These are phyloP conservation scores for Chaetoceros muelleri DNA, from an alignment of 108 stramenopile species.

Conservation along the genomic window DNA sequence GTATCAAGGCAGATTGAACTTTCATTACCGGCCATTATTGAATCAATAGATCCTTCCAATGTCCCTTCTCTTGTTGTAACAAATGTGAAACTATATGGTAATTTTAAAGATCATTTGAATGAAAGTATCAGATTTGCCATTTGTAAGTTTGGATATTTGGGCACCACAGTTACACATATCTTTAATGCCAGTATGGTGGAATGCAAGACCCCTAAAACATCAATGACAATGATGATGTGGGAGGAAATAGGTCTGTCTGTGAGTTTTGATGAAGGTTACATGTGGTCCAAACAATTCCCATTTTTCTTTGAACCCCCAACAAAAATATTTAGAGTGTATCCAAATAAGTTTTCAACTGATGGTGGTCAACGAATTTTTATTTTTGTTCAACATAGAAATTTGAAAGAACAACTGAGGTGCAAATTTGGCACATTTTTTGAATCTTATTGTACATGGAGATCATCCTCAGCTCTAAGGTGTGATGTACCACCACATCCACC, in stretches of 20 bases:
- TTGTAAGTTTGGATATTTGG: too few species aligned
- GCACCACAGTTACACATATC: too few species aligned
- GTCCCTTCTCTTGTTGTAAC: too few species aligned
- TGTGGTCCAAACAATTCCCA: background rate
- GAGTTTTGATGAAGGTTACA: background rate
- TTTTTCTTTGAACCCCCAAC: background rate
- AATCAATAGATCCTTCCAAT: too few species aligned
- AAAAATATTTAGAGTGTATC: background rate
- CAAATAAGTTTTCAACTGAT: background rate
- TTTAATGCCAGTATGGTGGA: too few species aligned
- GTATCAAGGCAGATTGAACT: too few species aligned
- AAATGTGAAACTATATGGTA: too few species aligned
- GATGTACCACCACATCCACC: background rate
- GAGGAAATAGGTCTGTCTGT: background rate
- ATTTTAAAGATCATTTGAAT: too few species aligned
- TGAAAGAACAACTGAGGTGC: background rate
- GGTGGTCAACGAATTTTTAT: background rate
- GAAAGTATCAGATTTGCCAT: too few species aligned
- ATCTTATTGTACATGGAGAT: background rate
- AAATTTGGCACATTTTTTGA: background rate
- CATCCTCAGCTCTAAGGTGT: background rate
- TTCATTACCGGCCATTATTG: too few species aligned
- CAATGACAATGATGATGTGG: background rate
- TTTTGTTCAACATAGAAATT: background rate
- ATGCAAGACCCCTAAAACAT: too few species aligned